Conservation (phyloP, 2,329 filamentous ascomycete genomes). For the Diaporthe destruens region DNA sequence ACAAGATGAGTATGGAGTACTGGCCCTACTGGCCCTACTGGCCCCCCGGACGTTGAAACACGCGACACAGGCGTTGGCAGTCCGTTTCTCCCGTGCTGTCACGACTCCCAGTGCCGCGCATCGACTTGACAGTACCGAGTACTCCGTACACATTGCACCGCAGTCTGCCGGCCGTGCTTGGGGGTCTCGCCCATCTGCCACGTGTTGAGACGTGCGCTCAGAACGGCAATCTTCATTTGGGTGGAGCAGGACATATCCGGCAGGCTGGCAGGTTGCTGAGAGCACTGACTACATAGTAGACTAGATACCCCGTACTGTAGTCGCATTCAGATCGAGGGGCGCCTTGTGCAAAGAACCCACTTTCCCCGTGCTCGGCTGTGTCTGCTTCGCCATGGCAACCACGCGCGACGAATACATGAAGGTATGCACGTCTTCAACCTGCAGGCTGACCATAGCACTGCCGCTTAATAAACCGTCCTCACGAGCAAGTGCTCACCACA, state of each 20-base stretch:
- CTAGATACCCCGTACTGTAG: too few species aligned
- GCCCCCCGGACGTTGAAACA: conserved; percentile 3
- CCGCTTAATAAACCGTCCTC: neutral
- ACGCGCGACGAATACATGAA: too few species aligned
- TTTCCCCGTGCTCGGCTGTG: conserved; percentile 1
- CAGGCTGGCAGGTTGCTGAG: conserved; percentile 8
- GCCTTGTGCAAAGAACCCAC: conserved; percentile 11
- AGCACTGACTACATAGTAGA: neutral
- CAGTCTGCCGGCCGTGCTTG: too few species aligned
- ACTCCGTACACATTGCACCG: too few species aligned
- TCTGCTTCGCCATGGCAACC: conserved; percentile 33
- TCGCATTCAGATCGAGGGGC: neutral
- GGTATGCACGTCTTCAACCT: neutral
- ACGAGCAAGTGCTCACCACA: conserved; percentile 20
- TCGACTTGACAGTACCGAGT: neutral
- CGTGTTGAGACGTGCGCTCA: conserved; percentile 31
- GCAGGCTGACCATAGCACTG: neutral
- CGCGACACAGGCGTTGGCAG: neutral
- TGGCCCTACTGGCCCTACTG: too few species aligned
- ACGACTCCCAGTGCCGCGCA: conserved; percentile 20
- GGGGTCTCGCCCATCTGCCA: conserved; percentile 15
- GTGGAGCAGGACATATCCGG: conserved; percentile 27
- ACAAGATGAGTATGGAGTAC: too few species aligned
- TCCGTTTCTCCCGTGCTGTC: neutral
- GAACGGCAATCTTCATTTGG: conserved; percentile 11